Percentiles rank a stretch among this genome's conserved stretches.
Conservation (phyloP, 371 early-diverging fungal genomes). For the Mucor plumbeus region DNA sequence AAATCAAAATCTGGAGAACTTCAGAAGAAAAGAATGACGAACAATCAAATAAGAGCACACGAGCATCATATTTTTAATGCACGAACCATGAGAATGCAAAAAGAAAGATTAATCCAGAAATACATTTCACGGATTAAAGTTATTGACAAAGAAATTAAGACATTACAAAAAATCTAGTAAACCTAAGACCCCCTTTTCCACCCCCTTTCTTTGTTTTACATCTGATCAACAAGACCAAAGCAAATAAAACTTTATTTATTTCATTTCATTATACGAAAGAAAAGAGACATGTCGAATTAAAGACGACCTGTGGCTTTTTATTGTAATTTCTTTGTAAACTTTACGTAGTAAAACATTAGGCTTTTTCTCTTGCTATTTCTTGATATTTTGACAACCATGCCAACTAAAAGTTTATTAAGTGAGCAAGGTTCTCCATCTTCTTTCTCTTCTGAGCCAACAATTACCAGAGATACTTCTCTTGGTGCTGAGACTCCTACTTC, state of each 20-base stretch:
- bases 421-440: neutral
- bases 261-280: neutral
- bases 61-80: neutral
- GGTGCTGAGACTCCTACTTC: neutral
- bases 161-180: no score
- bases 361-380: no score
- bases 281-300: neutral
- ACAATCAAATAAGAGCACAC: neutral
- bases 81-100: neutral
- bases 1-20: neutral
- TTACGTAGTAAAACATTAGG: neutral
- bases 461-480: conserved; percentile 9
- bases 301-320: neutral
- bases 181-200: no score
- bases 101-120: neutral
- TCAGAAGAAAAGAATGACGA: neutral
- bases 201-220: no score
- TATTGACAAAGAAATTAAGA: no score
- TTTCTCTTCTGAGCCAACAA: conserved; percentile 5
- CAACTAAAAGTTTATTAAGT: neutral
- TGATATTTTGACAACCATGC: neutral
- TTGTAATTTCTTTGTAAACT: neutral
- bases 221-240: neutral
- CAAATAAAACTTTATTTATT: neutral
- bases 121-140: no score